Percentiles rank a stretch among this genome's conserved stretches.
These are phyloP conservation scores for Alternaria postmessia DNA, from an alignment of 2,329 filamentous ascomycete genomes.

Conservation along the genomic window DNA sequence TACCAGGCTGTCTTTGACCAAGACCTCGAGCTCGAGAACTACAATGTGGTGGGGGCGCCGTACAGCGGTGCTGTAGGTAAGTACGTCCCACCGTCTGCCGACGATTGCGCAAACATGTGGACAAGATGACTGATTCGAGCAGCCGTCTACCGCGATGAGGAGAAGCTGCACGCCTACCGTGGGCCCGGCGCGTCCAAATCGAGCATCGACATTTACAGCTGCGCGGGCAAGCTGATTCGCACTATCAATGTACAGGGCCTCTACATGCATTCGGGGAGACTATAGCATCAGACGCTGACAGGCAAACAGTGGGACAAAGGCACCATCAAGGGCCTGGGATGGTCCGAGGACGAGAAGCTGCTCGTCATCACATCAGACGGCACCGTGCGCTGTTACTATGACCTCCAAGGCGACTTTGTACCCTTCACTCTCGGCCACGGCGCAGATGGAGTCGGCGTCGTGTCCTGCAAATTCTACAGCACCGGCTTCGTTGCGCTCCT, in stretches of 20 bases:
- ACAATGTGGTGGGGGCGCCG: conserved; percentile 87
- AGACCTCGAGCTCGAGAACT: conserved; percentile 94
- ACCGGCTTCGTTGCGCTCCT: conserved; percentile 92
- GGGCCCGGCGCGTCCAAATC: conserved; percentile 76
- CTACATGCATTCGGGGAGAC: conserved; percentile 4
- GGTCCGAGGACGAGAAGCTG: conserved; percentile 94
- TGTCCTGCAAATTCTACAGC: conserved; percentile 89
- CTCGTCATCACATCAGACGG: conserved; percentile 89
- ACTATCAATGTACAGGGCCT: conserved; percentile 68
- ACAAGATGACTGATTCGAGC: conserved; percentile 39
- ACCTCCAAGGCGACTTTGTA: conserved; percentile 92
- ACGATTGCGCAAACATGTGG: conserved; percentile 5
- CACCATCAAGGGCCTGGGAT: conserved; percentile 85
- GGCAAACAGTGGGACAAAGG: conserved; percentile 80
- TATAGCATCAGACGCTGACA: conserved; percentile 19
- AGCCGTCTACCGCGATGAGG: conserved; percentile 90
- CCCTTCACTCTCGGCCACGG: conserved; percentile 91
- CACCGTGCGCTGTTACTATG: conserved; percentile 86
- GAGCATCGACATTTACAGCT: conserved; percentile 93
- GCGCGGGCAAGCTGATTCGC: conserved; percentile 85
- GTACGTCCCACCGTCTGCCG: conserved; percentile 25
- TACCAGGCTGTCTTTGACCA: conserved; percentile 94
- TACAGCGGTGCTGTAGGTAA: conserved; percentile 93
- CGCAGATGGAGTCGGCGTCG: conserved; percentile 85
- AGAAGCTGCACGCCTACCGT: conserved; percentile 81